These are phyloP conservation scores for Vishniacozyma victoriae DNA, from an alignment of 768 basidiomycete species.

Conservation along the genomic window DNA sequence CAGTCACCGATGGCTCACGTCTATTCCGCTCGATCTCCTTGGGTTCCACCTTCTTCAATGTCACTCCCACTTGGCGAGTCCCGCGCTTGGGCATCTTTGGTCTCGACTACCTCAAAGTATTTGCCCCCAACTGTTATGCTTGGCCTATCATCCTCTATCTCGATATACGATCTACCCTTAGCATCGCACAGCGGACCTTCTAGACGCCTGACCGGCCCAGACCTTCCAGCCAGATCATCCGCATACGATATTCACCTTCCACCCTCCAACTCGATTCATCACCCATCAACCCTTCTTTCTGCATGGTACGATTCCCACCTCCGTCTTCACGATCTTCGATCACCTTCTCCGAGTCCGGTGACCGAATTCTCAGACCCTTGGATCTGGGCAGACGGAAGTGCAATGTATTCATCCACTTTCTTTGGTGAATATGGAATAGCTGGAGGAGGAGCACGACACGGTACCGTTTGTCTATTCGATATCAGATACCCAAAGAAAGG, in stretches of 20 bases:
- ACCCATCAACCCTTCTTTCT: constrained; percentile 23
- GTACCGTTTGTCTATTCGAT: constrained; percentile 33
- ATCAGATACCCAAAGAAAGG: constrained; percentile 23
- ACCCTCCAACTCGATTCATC: constrained; percentile 15
- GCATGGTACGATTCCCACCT: constrained; percentile 42
- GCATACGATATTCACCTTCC: constrained; percentile 28
- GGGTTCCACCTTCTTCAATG: constrained; percentile 12
- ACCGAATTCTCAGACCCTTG: constrained; percentile 25
- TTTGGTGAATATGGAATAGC: constrained; percentile 25
- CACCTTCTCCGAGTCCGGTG: constrained; percentile 6
- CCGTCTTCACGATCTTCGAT: constrained; percentile 36
- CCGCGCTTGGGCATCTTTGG: constrained; percentile 31
- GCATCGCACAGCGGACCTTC: not conserved
- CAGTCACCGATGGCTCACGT: constrained; percentile 18
- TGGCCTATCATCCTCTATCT: constrained; percentile 20
- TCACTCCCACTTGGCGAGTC: not conserved
- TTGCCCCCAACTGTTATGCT: constrained; percentile 12
- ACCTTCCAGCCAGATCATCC: constrained; percentile 21
- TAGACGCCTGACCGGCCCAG: constrained; percentile 21
- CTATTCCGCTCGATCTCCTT: constrained; percentile 20
- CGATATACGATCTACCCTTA: constrained; percentile 9
- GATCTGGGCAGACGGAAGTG: constrained; percentile 32
- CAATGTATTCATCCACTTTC: constrained; percentile 30
- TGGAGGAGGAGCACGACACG: constrained; percentile 34
- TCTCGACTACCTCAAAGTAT: constrained; percentile 1